Evolutionary conservation across 2,329 filamentous ascomycete genomes (phyloP), one percentile per base, ranked within the genome.

Genomic region (Pyricularia grisea): DNA sequence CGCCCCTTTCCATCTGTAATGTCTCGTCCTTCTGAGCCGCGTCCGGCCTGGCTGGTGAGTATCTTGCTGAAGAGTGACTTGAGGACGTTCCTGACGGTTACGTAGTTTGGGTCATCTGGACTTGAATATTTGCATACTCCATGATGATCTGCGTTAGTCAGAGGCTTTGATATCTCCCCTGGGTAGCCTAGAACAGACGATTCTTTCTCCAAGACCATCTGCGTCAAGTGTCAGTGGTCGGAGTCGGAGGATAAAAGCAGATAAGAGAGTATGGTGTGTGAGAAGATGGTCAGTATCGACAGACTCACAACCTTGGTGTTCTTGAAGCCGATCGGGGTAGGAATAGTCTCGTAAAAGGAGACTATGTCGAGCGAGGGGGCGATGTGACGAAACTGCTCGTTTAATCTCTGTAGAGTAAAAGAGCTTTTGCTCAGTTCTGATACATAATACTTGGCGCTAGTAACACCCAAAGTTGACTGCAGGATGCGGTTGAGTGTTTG

Each of bases 291-390:
- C 23, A 64, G n/a, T 64, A 63, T 42, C 14, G 33, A 64, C 28
- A 27, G 55, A 61, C 58, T 61, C 25, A 61, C 58, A 61, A 61
- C 23, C 25, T 27, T 61, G 23, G 58, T 28, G 25, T 69, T 67
- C 10, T 66, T 66, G 6, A 36, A 36, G 20, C 14, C 17, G 12
- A 73, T 27, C 20, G 69, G 58, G n/a, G 70, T 76, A 14, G 69
- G 68, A 10, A 70, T 58, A 11, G 74, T 77, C 68, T 78, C 76
- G 65, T 76, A 78, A 69, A 78, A 77, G 1, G 75, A 77, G 42
- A 69, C 71, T 1, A 79, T 71, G 0, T 74, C 50, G 2, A 78
- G 65, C 25, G 74, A 70, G 1, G 69, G 31, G 12, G 67, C 63
- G 42, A 71, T 70, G 42, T 75, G 69, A 2, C 71, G 72, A 71